Percentiles rank a stretch among this genome's conserved stretches.
phyloP scores from a whole-genome alignment of 108 stramenopile genomes.

The Discostella stelligeroides region DNA sequence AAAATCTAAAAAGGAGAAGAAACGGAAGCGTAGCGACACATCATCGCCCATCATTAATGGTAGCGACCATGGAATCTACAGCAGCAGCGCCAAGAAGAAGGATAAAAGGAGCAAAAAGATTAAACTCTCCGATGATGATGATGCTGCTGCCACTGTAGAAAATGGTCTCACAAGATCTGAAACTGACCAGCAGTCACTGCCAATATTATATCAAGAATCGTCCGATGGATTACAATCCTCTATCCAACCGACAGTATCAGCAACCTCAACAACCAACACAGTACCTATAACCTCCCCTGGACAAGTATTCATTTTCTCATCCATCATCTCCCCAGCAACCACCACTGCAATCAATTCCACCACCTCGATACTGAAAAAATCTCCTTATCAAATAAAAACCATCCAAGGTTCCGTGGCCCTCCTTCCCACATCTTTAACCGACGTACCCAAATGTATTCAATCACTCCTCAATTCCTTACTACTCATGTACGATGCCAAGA shows the following conservation, averaged over 20 bases:
- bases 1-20: constrained; percentile 41
- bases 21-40: constrained; percentile 28
- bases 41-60: background rate
- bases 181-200: background rate
- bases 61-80: background rate
- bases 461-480: constrained; percentile 39
- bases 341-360: background rate
- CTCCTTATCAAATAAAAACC: constrained; percentile 46
- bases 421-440: constrained; percentile 37
- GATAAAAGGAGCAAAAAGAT: constrained; percentile 39
- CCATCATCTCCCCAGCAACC: constrained; percentile 2
- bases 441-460: constrained; percentile 30
- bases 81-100: constrained; percentile 22
- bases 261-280: background rate
- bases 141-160: constrained; percentile 1
- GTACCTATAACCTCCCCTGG: background rate
- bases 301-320: constrained; percentile 21
- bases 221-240: background rate
- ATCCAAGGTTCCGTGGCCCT: constrained; percentile 47
- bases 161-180: background rate
- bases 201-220: constrained; percentile 2
- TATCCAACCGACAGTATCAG: background rate
- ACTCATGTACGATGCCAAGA: constrained; percentile 44
- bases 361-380: constrained; percentile 9
- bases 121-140: constrained; percentile 18